Percentiles rank a stretch among this genome's conserved stretches.
phyloP scores from a whole-genome alignment of 2,329 filamentous ascomycete genomes.

The Cladophialophora chaetospira region DNA sequence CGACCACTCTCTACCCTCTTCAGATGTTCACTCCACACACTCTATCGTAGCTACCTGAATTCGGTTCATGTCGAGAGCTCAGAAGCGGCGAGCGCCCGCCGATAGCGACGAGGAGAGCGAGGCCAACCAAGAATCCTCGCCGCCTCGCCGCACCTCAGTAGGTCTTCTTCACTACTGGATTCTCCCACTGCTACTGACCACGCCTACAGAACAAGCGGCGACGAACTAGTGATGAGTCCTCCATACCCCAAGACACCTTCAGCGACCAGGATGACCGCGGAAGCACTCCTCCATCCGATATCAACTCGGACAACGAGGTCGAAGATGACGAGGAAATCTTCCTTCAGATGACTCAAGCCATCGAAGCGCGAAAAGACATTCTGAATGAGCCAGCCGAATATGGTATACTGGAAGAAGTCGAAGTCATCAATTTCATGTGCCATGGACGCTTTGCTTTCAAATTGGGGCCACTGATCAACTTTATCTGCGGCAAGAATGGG shows the following conservation, averaged over 20 bases:
- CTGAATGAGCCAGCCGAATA: conserved; percentile 77
- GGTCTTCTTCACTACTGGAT: not conserved
- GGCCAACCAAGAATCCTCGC: conserved; percentile 6
- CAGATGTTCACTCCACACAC: not conserved
- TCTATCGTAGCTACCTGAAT: not conserved
- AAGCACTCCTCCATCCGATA: conserved; percentile 27
- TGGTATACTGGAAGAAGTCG: conserved; percentile 84
- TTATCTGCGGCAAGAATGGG: conserved; percentile 95
- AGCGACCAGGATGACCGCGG: conserved; percentile 17
- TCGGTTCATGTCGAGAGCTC: conserved; percentile 12
- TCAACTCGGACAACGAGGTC: conserved; percentile 21
- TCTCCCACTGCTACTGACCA: conserved; percentile 5
- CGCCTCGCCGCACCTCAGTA: conserved; percentile 18
- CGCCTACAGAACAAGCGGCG: conserved; percentile 26
- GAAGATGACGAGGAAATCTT: conserved; percentile 47
- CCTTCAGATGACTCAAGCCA: conserved; percentile 64
- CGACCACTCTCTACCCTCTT: not conserved
- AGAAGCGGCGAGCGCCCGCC: conserved; percentile 17
- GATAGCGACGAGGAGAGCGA: conserved; percentile 15
- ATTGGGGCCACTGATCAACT: conserved; percentile 94
- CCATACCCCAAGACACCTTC: conserved; percentile 9
- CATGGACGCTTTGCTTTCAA: conserved; percentile 78
- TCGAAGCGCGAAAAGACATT: conserved; percentile 54
- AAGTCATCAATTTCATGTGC: conserved; percentile 95
- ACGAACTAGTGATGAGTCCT: conserved; percentile 29